Evolutionary conservation across 768 basidiomycete genomes (phyloP), one percentile per base, ranked within the genome.

Genomic region (Tylopilus sp.): DNA sequence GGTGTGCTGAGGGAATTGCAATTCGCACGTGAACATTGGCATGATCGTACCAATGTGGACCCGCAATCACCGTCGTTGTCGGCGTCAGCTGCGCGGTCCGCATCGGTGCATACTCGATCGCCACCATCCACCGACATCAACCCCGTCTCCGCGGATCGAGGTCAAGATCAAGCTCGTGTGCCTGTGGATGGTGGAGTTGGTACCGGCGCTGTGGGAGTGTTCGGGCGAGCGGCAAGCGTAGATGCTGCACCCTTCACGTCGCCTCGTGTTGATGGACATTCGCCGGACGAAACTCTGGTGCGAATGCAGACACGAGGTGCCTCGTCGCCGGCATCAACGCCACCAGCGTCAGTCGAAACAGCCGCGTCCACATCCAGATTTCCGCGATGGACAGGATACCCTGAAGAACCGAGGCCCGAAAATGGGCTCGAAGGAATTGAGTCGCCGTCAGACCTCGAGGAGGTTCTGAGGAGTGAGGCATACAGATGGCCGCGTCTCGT

Each of bases 401-500:
- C 50, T 36, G 46, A 47, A 41, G 22, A 51, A 17, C 21, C 42
- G 26, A 38, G 39, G 41, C 46, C 33, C 20, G 51, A 52, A 25
- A 28, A 39, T 40, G 43, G 42, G 23, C 44, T 38, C 20, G 57
- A 55, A 40, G 46, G 45, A 31, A 15, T 21, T 20, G 53, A 53
- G 48, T 64, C 65, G 35, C 56, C 63, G 48, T 55, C 51, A 26
- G 73, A 79, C 26, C 57, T 88, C 17, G 68, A 82, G 53, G 76
- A 73, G 33, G 71, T 75, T 26, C 68, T 98, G 53, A 75, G 87
- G 57, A 71, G 73, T 23, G 91, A 95, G 68, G 85, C 93, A 11
- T 92, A 86, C 56, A 71, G 75, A 40, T 97, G 95, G 95, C 91
- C 95, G 33, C 82, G 97, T 48, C 77, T 98, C 30, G 80, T 98